Percentiles rank a stretch among this genome's conserved stretches.
Evolutionary conservation across 2,329 filamentous ascomycete species (phyloP).

Genomic region (Stagonosporopsis rhizophila): DNA sequence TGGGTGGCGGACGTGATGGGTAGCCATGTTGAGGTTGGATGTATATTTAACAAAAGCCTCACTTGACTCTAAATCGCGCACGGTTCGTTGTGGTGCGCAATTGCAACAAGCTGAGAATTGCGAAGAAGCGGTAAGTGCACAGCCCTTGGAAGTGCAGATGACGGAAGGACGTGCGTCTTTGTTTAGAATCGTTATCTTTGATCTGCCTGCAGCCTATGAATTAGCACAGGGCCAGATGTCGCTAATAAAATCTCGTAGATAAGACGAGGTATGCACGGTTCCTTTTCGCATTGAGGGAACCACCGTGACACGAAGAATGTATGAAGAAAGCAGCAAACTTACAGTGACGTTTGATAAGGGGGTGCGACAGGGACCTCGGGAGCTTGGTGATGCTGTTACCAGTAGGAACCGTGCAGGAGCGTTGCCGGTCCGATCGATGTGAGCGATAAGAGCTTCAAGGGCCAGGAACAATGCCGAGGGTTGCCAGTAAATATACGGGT

Average conservation of each 20-base stretch:
- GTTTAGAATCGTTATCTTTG: slow-evolving; percentile 46
- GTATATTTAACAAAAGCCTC: slow-evolving; percentile 46
- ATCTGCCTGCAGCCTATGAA: slow-evolving; percentile 35
- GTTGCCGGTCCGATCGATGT: slow-evolving; percentile 18
- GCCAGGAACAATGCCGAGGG: slow-evolving; percentile 37
- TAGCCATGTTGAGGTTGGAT: slow-evolving; percentile 41
- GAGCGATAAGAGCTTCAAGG: slow-evolving; percentile 37
- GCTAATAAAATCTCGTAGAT: slow-evolving; percentile 25
- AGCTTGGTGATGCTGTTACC: slow-evolving; percentile 16
- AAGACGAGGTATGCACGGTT: slow-evolving; percentile 19
- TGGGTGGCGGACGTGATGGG: slow-evolving; percentile 45
- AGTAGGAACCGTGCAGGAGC: slow-evolving; percentile 16
- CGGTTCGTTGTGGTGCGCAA: slow-evolving; percentile 37
- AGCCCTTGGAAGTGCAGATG: slow-evolving; percentile 43
- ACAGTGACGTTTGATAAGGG: slow-evolving; percentile 29
- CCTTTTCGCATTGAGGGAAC: slow-evolving; percentile 14
- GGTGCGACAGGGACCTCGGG: slow-evolving; percentile 33
- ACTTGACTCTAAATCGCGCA: slow-evolving; percentile 37
- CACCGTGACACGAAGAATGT: slow-evolving; percentile 22
- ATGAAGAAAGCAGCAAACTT: slow-evolving; percentile 29
- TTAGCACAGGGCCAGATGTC: slow-evolving; percentile 45
- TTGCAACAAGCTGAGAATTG: slow-evolving; percentile 38
- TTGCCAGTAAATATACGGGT: slow-evolving; percentile 42
- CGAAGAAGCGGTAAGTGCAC: slow-evolving; percentile 49
- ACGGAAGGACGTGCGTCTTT: slow-evolving; percentile 43